Evolutionary conservation across 179 eudicot genomes (phyloP).

Genomic region (Patellifolia procumbens): DNA sequence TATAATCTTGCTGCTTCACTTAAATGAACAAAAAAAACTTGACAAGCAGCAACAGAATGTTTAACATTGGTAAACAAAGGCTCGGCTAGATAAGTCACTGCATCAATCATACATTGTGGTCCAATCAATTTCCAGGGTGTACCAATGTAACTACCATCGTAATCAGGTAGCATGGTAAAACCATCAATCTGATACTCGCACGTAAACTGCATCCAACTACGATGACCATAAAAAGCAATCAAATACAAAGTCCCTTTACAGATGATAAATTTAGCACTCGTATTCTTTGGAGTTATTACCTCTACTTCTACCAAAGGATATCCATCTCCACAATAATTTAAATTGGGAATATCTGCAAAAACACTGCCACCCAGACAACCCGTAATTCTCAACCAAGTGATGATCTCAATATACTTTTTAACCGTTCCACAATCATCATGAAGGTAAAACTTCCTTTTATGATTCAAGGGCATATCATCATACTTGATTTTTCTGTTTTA

Average conservation of each 20-base stretch:
- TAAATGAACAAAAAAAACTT: not conserved
- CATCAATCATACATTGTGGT: not conserved
- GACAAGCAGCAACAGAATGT: not conserved
- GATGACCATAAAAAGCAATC: not conserved
- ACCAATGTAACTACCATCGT: not conserved
- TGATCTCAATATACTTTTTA: not conserved
- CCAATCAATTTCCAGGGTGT: not conserved
- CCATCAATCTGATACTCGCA: not conserved
- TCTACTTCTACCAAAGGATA: constrained; percentile 14
- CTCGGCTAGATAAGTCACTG: not conserved
- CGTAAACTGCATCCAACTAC: not conserved
- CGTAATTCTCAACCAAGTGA: not conserved
- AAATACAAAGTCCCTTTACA: not conserved
- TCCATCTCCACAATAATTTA: not conserved
- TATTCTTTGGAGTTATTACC: not conserved
- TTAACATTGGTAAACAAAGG: too few relatives aligned
- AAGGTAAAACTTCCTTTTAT: constrained; percentile 16
- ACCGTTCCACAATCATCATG: constrained; percentile 8
- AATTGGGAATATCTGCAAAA: not conserved
- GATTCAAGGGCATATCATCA: constrained; percentile 1
- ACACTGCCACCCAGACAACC: not conserved
- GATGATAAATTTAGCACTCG: not conserved
- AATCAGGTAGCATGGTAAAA: not conserved
- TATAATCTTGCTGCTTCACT: not conserved
- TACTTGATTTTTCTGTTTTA: too few relatives aligned